Conservation (phyloP, 495 filamentous ascomycete genomes). For the Penicillium simplicissimum region DNA sequence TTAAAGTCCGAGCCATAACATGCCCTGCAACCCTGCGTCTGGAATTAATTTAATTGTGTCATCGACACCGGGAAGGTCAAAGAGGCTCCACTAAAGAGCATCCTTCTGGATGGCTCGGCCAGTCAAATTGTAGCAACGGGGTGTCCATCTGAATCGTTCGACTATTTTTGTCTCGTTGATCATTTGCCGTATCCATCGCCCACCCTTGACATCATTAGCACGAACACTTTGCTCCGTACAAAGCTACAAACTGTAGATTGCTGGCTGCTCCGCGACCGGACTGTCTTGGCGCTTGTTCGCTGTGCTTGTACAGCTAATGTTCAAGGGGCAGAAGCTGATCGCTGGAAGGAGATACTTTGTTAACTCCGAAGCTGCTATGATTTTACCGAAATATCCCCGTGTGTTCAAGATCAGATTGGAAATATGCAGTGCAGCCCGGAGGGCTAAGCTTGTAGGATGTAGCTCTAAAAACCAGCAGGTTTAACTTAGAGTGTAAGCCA, state of each 20-base stretch:
- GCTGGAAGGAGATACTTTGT: neutral
- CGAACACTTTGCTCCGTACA: no score
- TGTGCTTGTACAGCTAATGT: neutral
- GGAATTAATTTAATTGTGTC: neutral
- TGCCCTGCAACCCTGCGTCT: neutral
- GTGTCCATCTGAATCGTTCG: neutral
- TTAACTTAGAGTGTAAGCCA: no score
- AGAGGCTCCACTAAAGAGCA: neutral
- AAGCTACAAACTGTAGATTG: no score
- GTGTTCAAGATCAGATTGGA: no score
- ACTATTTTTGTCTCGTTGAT: constrained; percentile 6
- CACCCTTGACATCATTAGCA: constrained; percentile 5
- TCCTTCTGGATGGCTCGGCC: neutral
- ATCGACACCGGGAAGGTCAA: neutral
- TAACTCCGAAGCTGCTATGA: neutral
- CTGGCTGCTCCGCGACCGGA: neutral
- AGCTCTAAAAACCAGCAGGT: no score
- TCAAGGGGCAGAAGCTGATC: neutral
- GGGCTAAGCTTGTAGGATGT: no score
- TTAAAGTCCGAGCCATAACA: neutral
- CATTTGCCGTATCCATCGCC: neutral
- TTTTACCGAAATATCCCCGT: no score
- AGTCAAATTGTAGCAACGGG: neutral
- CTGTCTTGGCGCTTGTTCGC: neutral
- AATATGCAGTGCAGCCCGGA: no score